These are phyloP conservation scores for Sphaerosporella brunnea DNA, from an alignment of 495 filamentous ascomycete genomes.

Conservation along the genomic window DNA sequence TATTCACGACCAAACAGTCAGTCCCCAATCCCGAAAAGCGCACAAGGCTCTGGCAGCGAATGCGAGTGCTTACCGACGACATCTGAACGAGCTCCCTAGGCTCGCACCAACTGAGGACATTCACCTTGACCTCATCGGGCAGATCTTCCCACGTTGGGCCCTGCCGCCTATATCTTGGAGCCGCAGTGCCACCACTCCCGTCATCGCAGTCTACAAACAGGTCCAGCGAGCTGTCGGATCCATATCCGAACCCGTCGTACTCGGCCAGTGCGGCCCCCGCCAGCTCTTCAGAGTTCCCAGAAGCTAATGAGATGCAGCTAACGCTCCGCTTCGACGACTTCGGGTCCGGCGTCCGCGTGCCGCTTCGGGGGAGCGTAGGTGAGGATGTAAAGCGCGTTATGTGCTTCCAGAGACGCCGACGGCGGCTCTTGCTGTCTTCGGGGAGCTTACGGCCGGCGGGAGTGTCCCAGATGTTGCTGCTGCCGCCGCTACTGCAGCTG, in stretches of 20 bases:
- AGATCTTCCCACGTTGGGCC: constrained; percentile 10
- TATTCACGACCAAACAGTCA: constrained; percentile 3
- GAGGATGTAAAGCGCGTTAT: constrained; percentile 82
- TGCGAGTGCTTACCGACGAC: constrained; percentile 34
- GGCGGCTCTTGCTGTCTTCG: constrained; percentile 24
- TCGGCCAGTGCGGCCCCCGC: constrained; percentile 48
- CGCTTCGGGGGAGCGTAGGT: constrained; percentile 55
- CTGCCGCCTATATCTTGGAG: not conserved
- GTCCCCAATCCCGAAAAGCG: not conserved
- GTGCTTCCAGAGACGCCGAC: constrained; percentile 55
- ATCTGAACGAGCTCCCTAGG: constrained; percentile 71
- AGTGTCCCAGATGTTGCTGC: constrained; percentile 1
- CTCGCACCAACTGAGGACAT: constrained; percentile 55
- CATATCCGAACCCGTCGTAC: not conserved
- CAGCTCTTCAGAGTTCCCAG: too few species aligned
- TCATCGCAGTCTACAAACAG: constrained; percentile 6
- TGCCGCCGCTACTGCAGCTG: too few species aligned
- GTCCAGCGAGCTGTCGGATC: constrained; percentile 1
- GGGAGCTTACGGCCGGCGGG: not conserved
- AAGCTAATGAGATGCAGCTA: constrained; percentile 85
- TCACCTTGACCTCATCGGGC: constrained; percentile 50
- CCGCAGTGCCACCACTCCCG: not conserved
- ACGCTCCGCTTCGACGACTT: constrained; percentile 60
- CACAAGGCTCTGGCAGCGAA: not conserved
- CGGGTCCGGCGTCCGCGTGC: too few species aligned